Evolutionary conservation across 768 basidiomycete species (phyloP).

Genomic region (Tricholoma furcatifolium): DNA sequence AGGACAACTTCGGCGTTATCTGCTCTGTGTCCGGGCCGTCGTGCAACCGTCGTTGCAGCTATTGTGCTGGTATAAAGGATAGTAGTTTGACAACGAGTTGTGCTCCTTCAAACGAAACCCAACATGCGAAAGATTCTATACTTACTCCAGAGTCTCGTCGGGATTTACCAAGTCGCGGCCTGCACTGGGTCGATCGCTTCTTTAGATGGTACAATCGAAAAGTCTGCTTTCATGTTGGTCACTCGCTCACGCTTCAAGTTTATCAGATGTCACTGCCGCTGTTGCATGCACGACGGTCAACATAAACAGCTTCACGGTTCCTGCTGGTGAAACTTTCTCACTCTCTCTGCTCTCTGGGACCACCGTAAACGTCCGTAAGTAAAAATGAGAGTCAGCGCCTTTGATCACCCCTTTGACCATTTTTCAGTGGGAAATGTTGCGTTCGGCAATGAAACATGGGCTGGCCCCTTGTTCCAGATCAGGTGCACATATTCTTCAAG

Average conservation of each 20-base stretch:
- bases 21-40: constrained; percentile 10
- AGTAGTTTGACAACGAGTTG: constrained; percentile 23
- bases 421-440: constrained; percentile 53
- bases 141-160: constrained; percentile 11
- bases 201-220: constrained; percentile 30
- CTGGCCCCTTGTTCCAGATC: constrained; percentile 53
- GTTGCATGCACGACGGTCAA: constrained; percentile 57
- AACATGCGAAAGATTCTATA: constrained; percentile 9
- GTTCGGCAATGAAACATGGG: constrained; percentile 54
- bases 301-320: constrained; percentile 56
- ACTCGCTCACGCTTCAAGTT: background rate
- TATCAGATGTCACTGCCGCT: constrained; percentile 45
- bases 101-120: too few species aligned
- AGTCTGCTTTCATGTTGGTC: background rate
- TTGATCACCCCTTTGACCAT: background rate
- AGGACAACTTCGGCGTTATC: constrained; percentile 6
- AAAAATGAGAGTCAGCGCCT: background rate
- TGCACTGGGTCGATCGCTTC: constrained; percentile 57
- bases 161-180: constrained; percentile 12
- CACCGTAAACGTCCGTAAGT: constrained; percentile 58
- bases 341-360: constrained; percentile 46
- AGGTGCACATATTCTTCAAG: constrained; percentile 26
- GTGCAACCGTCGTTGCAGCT: constrained; percentile 8
- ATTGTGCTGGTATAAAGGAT: background rate
- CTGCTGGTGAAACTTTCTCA: constrained; percentile 49